Conservation (phyloP, 1,284 basidiomycete species). For the Pterula multifida region DNA sequence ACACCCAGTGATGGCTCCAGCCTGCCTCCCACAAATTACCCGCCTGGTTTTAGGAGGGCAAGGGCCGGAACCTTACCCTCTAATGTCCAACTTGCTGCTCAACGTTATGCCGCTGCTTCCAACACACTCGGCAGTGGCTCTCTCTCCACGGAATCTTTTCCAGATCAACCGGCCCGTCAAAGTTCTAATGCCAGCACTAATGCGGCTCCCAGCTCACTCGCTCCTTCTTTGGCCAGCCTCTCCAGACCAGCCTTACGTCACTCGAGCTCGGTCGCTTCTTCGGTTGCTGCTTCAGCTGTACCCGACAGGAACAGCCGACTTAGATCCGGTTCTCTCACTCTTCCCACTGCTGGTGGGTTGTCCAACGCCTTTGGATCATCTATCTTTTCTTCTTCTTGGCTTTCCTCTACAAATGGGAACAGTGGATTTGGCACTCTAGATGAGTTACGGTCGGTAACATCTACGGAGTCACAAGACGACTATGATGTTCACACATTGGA, state of each 20-base stretch:
- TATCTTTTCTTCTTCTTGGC: constrained; percentile 82
- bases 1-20: constrained; percentile 41
- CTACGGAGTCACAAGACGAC: constrained; percentile 73
- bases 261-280: constrained; percentile 53
- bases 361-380: constrained; percentile 80
- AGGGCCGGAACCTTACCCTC: constrained; percentile 83
- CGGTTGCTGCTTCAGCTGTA: constrained; percentile 44
- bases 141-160: constrained; percentile 51
- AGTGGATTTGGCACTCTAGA: constrained; percentile 56
- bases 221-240: constrained; percentile 16
- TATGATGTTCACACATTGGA: constrained; percentile 90
- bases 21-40: constrained; percentile 58
- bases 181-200: constrained; percentile 24
- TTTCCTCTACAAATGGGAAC: constrained; percentile 49
- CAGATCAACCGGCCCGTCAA: constrained; percentile 45
- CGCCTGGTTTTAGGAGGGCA: constrained; percentile 72
- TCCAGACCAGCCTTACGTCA: constrained; percentile 69
- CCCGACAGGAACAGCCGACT: constrained; percentile 68
- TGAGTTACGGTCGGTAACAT: constrained; percentile 68
- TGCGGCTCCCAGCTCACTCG: constrained; percentile 26
- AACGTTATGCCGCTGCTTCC: constrained; percentile 64
- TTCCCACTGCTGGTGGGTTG: constrained; percentile 65
- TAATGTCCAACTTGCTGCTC: constrained; percentile 76
- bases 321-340: constrained; percentile 80
- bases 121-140: constrained; percentile 40